Percentiles rank a stretch among this genome's conserved stretches.
These are phyloP conservation scores for Ophiorrhiza pumila DNA, from an alignment of 257 asterid genomes.

Conservation along the genomic window DNA sequence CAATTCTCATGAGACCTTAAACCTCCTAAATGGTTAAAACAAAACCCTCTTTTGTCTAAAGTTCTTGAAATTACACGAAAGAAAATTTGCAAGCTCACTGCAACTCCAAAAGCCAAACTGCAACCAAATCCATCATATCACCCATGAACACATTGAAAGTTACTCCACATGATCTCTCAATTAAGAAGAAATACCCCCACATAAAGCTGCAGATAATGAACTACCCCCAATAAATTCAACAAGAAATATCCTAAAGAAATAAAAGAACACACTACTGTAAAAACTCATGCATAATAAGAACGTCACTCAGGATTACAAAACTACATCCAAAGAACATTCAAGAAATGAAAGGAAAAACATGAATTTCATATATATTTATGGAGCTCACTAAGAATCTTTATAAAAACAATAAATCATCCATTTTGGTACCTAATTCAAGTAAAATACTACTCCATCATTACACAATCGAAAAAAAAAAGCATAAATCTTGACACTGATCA, in stretches of 20 bases:
- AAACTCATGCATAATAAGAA: not conserved
- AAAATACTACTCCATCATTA: not conserved
- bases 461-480: not conserved
- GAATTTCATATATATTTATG: not conserved
- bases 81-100: slow-evolving; percentile 27
- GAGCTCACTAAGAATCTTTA: not conserved
- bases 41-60: slow-evolving; percentile 59
- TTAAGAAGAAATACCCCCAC: not conserved
- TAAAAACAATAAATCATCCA: not conserved
- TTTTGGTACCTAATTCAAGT: not conserved
- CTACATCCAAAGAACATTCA: not conserved
- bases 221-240: not conserved
- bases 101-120: slow-evolving; percentile 53
- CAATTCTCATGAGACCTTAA: slow-evolving; percentile 98
- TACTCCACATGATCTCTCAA: not conserved
- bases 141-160: slow-evolving; percentile 12
- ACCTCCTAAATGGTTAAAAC: slow-evolving; percentile 57
- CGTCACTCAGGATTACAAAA: not conserved
- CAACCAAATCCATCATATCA: slow-evolving; percentile 40
- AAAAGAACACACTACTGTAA: not conserved
- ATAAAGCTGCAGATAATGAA: not conserved
- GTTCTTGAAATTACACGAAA: slow-evolving; percentile 56
- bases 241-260: not conserved
- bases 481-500: not conserved
- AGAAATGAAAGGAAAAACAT: not conserved